Conservation (phyloP, 805 yeast genomes). For the Lipomyces starkeyi region DNA sequence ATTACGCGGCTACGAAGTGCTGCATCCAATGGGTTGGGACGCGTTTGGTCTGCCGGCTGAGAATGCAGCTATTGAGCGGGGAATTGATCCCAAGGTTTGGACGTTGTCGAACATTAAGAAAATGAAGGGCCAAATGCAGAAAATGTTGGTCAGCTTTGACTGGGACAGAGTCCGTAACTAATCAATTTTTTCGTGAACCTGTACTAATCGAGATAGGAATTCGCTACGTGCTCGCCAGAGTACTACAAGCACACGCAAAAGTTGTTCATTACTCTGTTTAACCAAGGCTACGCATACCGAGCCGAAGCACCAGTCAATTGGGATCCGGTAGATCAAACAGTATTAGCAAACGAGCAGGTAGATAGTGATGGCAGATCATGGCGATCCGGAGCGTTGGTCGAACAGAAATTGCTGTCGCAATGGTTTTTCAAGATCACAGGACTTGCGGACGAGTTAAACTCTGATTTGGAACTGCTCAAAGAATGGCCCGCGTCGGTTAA, state of each 20-base stretch:
- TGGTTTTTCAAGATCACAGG: conserved; percentile 94
- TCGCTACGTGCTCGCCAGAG: conserved; percentile 83
- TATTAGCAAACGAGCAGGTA: conserved; percentile 95
- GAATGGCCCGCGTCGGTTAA: conserved; percentile 91
- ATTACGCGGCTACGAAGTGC: conserved; percentile 74
- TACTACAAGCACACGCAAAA: conserved; percentile 94
- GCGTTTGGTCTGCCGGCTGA: conserved; percentile 99
- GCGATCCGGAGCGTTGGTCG: conserved; percentile 96
- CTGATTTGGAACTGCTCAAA: conserved; percentile 64
- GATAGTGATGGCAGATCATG: conserved; percentile 90
- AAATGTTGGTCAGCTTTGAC: conserved; percentile 85
- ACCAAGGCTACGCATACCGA: conserved; percentile 83
- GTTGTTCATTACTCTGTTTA: conserved; percentile 72
- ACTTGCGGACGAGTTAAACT: conserved; percentile 69
- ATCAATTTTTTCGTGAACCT: neutral
- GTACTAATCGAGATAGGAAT: conserved; percentile 55
- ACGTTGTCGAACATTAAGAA: conserved; percentile 76
- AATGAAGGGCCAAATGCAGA: conserved; percentile 82
- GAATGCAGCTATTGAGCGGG: conserved; percentile 92
- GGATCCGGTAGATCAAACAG: conserved; percentile 97
- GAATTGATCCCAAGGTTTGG: conserved; percentile 81
- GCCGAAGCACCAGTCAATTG: conserved; percentile 90
- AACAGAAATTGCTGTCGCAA: conserved; percentile 78
- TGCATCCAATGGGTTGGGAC: conserved; percentile 99
- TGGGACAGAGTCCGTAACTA: conserved; percentile 62